Evolutionary conservation across 2,329 filamentous ascomycete genomes (phyloP).

Genomic region (Cytospora schulzeri): DNA sequence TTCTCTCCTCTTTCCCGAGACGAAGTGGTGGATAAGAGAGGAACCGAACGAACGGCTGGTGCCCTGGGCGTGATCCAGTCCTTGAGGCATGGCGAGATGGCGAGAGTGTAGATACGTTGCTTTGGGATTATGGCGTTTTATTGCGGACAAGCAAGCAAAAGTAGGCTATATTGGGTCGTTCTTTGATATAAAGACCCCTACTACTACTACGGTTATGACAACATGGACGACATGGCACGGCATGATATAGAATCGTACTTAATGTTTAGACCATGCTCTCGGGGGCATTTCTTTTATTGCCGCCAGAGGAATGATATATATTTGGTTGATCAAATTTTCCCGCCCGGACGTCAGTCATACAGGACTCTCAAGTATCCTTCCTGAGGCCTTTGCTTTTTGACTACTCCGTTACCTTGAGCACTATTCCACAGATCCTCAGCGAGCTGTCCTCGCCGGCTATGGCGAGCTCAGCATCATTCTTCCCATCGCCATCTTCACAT

Average conservation of each 20-base stretch:
- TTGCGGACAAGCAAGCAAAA: not conserved
- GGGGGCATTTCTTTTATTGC: not conserved
- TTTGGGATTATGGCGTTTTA: not conserved
- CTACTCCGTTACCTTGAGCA: constrained; percentile 37
- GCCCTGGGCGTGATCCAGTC: not conserved
- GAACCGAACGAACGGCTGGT: not conserved
- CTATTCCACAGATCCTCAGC: constrained; percentile 53
- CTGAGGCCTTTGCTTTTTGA: constrained; percentile 7
- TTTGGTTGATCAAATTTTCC: not conserved
- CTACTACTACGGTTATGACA: constrained; percentile 3
- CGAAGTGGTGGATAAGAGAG: not conserved
- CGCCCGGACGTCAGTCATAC: not conserved
- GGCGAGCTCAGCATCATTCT: constrained; percentile 47
- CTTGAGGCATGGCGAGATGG: not conserved
- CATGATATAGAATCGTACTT: constrained; percentile 19
- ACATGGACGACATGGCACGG: constrained; percentile 14
- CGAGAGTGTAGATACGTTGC: not conserved
- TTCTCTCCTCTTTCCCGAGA: not conserved
- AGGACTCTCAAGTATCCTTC: constrained; percentile 22
- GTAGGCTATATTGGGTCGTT: not conserved
- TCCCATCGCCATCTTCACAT: constrained; percentile 22
- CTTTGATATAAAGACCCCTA: not conserved
- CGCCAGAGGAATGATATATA: not conserved
- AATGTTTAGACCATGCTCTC: constrained; percentile 24
- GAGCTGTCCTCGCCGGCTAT: constrained; percentile 64